Evolutionary conservation across 352 stramenopile species (phyloP).

Genomic region (Phytopythium delawarense): DNA sequence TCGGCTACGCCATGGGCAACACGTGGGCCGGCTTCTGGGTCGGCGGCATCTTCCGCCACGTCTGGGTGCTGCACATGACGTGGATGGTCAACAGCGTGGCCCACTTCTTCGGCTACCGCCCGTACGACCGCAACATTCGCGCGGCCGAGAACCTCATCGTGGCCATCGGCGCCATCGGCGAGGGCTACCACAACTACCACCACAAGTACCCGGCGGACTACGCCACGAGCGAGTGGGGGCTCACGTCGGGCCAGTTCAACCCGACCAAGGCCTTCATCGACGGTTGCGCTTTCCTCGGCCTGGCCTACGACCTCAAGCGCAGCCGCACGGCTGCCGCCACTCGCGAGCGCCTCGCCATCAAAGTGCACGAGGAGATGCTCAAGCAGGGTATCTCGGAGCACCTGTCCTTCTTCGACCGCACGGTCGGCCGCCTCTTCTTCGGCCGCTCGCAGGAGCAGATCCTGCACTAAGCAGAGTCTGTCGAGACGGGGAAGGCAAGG

Average conservation of each 20-base stretch:
- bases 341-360: slow-evolving; percentile 63
- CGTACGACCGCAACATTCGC: slow-evolving; percentile 95
- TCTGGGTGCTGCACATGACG: slow-evolving; percentile 96
- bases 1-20: slow-evolving; percentile 88
- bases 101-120: slow-evolving; percentile 98
- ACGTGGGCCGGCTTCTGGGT: slow-evolving; percentile 96
- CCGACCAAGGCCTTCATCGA: slow-evolving; percentile 98
- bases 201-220: slow-evolving; percentile 99
- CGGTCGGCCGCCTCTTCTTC: slow-evolving; percentile 72
- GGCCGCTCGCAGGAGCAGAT: slow-evolving; percentile 75
- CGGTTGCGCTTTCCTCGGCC: slow-evolving; percentile 85
- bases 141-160: slow-evolving; percentile 97
- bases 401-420: slow-evolving; percentile 54
- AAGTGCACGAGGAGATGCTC: slow-evolving; percentile 50
- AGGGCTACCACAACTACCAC: slow-evolving; percentile 99
- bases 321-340: slow-evolving; percentile 80
- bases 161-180: slow-evolving; percentile 93
- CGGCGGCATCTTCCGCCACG: slow-evolving; percentile 93
- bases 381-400: slow-evolving; percentile 43
- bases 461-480: slow-evolving; percentile 38
- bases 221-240: slow-evolving; percentile 95
- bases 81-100: slow-evolving; percentile 99
- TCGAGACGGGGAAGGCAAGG: background rate
- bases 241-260: slow-evolving; percentile 96
- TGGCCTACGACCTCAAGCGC: slow-evolving; percentile 95